A percentile compares a stretch with the other conserved stretches of the same genome.
These are phyloP conservation scores for Syzygium grande DNA, from an alignment of 345 rosid genomes.

Conservation along the genomic window DNA sequence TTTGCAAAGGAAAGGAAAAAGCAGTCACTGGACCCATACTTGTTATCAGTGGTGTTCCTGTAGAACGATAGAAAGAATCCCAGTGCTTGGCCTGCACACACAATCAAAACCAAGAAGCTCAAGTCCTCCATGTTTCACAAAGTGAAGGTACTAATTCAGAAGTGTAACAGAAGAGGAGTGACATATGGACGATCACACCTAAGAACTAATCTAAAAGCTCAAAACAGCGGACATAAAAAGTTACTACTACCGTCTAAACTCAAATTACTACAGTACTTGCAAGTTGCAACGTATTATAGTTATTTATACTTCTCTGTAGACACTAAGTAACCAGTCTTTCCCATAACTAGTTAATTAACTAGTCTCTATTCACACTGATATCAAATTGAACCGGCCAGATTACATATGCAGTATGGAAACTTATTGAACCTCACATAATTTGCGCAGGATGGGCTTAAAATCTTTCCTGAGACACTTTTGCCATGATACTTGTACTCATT, in stretches of 20 bases:
- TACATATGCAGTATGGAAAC: background rate
- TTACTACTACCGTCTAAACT: background rate
- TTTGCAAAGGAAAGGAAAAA: background rate
- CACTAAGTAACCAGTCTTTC: background rate
- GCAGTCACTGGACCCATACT: conserved; percentile 32
- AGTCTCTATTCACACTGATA: background rate
- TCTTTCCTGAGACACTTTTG: background rate
- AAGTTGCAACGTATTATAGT: background rate
- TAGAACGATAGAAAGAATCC: conserved; percentile 93
- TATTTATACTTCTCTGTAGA: background rate
- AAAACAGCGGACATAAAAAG: background rate
- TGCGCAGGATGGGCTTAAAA: background rate
- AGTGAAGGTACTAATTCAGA: background rate
- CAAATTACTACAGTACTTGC: background rate
- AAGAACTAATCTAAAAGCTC: background rate
- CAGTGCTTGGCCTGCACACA: conserved; percentile 76
- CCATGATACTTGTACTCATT: background rate
- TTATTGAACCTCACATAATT: background rate
- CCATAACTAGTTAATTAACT: background rate
- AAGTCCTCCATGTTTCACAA: background rate
- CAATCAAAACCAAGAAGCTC: conserved; percentile 1
- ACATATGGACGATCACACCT: background rate
- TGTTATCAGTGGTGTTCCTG: conserved; percentile 89
- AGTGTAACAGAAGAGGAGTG: background rate
- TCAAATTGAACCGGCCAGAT: background rate